Base-by-base conservation (phyloP, 225 moss, liverwort and hornwort genomes). In the Antitrichia curtipendula region DNA sequence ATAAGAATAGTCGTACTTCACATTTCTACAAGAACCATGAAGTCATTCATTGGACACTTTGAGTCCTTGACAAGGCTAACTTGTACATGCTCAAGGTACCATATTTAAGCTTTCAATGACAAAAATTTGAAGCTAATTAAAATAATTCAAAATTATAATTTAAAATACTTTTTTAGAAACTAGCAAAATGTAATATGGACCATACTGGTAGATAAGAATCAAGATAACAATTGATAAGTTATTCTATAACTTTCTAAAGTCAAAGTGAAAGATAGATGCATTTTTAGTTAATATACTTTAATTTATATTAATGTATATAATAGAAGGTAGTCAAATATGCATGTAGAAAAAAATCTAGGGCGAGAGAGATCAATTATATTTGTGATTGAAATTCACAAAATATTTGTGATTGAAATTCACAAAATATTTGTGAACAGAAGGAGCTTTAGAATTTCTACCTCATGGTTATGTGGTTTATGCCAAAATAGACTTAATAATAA, bases 271-370 rank as follows among this genome's bases (percentile, higher is more conserved):
- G n/a, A n/a, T n/a, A n/a, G n/a, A n/a, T n/a, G n/a, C n/a, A n/a
- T n/a, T 7, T 38, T 43, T 45, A 71, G 3, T 28, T 16, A 25
- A 27, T 27, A 8, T 27, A 70, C 41, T 70, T 41, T 41, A 25
- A 25, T 41, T 70, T 8, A 15, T 15, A 70, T 15, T 15, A 9
- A 41, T 0, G 4, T 12, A 41, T 41, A 41, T 41, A 49, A 49
- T 9, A 25, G 15, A 70, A 70, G 9, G 41, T 3, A 34, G 1
- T 4, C 0, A 3, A 0, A 0, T n/a, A n/a, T n/a, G 7, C 21
- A n/a, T 12, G 7, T 21, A 64, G n/a, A 36, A 65, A 65, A 21
- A 12, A 38, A 66, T 0, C 9, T 2, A 71, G 9, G 43, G 27
- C 2, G 29, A 10, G 45, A 43, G 9, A 45, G 15, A 17, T 45